These are phyloP conservation scores for Pilaira anomala DNA, from an alignment of 192 early-diverging fungal species.

Conservation along the genomic window DNA sequence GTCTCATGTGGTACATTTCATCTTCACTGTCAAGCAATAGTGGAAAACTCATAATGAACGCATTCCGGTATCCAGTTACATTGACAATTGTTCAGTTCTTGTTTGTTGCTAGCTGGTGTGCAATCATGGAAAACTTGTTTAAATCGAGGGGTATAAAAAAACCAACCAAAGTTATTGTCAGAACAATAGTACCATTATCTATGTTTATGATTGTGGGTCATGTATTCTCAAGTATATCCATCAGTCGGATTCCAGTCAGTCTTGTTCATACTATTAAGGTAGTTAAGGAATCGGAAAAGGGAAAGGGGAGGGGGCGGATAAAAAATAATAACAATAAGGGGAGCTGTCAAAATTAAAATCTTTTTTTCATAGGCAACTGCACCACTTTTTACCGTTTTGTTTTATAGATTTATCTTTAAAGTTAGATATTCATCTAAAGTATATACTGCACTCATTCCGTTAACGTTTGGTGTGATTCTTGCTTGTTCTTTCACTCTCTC, in stretches of 20 bases:
- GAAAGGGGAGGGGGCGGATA: not conserved
- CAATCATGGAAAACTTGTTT: slow-evolving; percentile 36
- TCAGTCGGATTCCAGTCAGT: slow-evolving; percentile 72
- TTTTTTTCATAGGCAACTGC: slow-evolving; percentile 64
- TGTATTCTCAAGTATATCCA: slow-evolving; percentile 71
- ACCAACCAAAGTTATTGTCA: slow-evolving; percentile 51
- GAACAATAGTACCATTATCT: slow-evolving; percentile 66
- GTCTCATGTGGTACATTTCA: slow-evolving; percentile 77
- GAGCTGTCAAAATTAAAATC: not conserved
- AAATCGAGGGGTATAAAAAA: slow-evolving; percentile 50
- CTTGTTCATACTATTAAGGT: slow-evolving; percentile 92
- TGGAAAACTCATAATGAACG: slow-evolving; percentile 74
- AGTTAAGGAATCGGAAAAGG: not conserved
- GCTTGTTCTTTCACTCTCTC: slow-evolving; percentile 73
- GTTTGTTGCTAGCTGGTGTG: slow-evolving; percentile 67
- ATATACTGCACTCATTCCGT: slow-evolving; percentile 71
- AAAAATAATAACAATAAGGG: not conserved
- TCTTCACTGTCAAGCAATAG: slow-evolving; percentile 83
- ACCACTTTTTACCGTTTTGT: slow-evolving; percentile 80
- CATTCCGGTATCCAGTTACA: slow-evolving; percentile 78
- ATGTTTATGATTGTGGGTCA: slow-evolving; percentile 84
- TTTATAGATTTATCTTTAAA: slow-evolving; percentile 70
- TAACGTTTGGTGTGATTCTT: slow-evolving; percentile 85
- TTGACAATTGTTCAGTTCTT: slow-evolving; percentile 81
- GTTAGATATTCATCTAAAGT: slow-evolving; percentile 68